Conservation (phyloP, 371 early-diverging fungal species). For the Syncephalis plumigaleata region DNA sequence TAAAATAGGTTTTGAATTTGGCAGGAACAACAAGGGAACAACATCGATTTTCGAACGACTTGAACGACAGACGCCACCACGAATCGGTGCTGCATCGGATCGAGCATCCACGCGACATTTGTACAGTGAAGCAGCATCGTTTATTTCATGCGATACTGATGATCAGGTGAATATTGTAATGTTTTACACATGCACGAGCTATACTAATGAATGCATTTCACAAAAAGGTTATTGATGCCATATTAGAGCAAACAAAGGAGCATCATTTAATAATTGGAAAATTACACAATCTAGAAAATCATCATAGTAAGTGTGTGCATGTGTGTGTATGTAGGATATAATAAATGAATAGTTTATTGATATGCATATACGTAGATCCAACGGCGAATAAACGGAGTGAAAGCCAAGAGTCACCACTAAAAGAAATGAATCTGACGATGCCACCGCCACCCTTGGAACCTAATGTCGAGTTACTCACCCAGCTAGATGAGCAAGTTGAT, state of each 20-base stretch:
- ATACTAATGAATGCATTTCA: too few species aligned
- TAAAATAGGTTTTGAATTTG: slow-evolving; percentile 19
- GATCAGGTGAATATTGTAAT: slow-evolving; percentile 1
- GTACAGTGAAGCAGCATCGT: slow-evolving; percentile 6
- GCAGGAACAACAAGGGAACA: slow-evolving; percentile 17
- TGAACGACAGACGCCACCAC: slow-evolving; percentile 14
- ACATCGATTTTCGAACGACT: slow-evolving; percentile 32
- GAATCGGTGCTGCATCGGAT: slow-evolving; percentile 23
- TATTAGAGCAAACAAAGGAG: slow-evolving; percentile 10
- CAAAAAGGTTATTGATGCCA: slow-evolving; percentile 8
- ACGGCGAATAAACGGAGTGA: too few species aligned
- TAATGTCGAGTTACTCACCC: neutral
- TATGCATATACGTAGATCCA: too few species aligned
- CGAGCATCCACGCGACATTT: slow-evolving; percentile 9
- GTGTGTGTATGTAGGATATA: too few species aligned
- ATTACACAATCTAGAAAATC: slow-evolving; percentile 14
- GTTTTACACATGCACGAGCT: too few species aligned
- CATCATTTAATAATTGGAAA: slow-evolving; percentile 17
- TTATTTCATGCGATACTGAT: slow-evolving; percentile 8
- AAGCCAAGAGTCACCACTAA: slow-evolving; percentile 10
- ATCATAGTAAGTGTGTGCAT: too few species aligned
- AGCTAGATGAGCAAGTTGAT: slow-evolving; percentile 19
- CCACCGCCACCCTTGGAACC: slow-evolving; percentile 3
- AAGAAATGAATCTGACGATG: slow-evolving; percentile 7
- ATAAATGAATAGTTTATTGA: too few species aligned